These are phyloP conservation scores for Cryptosporidium andersoni DNA, from an alignment of 169 alveolate species.

Conservation along the genomic window DNA sequence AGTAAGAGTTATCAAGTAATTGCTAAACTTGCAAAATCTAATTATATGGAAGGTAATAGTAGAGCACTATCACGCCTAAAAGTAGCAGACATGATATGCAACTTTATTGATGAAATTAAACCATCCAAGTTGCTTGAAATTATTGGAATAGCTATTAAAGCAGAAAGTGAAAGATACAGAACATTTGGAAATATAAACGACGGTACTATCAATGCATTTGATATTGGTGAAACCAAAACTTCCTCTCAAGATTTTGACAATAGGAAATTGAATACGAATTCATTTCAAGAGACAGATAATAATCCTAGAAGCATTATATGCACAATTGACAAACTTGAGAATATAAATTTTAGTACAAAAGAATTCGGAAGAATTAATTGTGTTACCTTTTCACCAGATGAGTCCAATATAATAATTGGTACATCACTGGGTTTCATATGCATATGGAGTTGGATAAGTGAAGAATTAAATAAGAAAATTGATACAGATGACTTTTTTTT, in stretches of 20 bases:
- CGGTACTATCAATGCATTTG: not conserved
- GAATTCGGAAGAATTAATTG: conserved; percentile 17
- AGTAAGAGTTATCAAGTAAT: conserved; percentile 2
- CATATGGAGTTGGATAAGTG: not conserved
- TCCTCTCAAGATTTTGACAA: too few relatives aligned
- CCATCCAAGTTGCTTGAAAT: conserved; percentile 19
- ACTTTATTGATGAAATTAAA: not conserved
- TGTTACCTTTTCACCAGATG: conserved; percentile 24
- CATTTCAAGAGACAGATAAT: not conserved
- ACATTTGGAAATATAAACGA: not conserved
- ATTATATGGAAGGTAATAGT: conserved; percentile 24
- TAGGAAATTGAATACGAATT: too few relatives aligned
- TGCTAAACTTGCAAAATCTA: conserved; percentile 10
- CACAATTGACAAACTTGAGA: not conserved
- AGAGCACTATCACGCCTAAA: conserved; percentile 24
- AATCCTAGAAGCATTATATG: not conserved
- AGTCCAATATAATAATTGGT: conserved; percentile 8
- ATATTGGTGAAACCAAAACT: not conserved
- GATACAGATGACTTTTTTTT: not conserved
- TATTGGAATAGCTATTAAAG: conserved; percentile 17
- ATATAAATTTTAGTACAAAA: not conserved
- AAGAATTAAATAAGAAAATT: not conserved
- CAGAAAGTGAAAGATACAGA: not conserved
- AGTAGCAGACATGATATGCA: conserved; percentile 5
- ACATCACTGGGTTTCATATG: conserved; percentile 50